Percentiles rank a stretch among this genome's conserved stretches.
Evolutionary conservation across 441 rosid genomes (phyloP).

Genomic region (Jatropha multifida): DNA sequence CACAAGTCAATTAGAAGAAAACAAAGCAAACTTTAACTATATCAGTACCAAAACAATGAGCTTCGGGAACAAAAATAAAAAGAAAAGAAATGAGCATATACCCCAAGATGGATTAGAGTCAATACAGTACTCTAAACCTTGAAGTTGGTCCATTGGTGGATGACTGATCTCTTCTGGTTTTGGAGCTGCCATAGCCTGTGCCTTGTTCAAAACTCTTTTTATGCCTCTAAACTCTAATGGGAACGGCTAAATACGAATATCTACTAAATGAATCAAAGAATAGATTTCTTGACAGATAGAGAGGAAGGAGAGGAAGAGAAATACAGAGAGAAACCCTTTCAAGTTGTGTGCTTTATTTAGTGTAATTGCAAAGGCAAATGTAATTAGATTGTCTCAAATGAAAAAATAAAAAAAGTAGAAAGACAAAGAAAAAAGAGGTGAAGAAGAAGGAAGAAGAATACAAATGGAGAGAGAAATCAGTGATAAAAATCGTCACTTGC

Average conservation of each 20-base stretch:
- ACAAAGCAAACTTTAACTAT: background rate
- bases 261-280: conserved; percentile 35
- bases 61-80: background rate
- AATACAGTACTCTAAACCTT: conserved; percentile 97
- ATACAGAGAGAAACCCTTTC: conserved; percentile 9
- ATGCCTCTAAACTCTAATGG: conserved; percentile 21
- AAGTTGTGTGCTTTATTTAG: conserved; percentile 6
- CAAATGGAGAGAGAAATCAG: conserved; percentile 8
- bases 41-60: background rate
- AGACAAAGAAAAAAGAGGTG: background rate
- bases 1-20: conserved; percentile 3
- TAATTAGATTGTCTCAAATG: conserved; percentile 18
- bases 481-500: conserved; percentile 32
- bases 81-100: conserved; percentile 27
- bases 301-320: background rate
- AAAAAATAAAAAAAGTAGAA: background rate
- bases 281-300: conserved; percentile 2
- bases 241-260: background rate
- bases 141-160: conserved; percentile 98
- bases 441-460: conserved; percentile 13
- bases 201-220: conserved; percentile 4
- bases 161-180: conserved; percentile 93
- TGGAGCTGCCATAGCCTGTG: conserved; percentile 68
- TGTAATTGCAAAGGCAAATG: conserved; percentile 17
- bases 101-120: conserved; percentile 99